Percentiles rank a stretch among this genome's conserved stretches.
These are phyloP conservation scores for Metschnikowia baotianmanensis DNA, from an alignment of 805 yeast genomes.

Conservation along the genomic window DNA sequence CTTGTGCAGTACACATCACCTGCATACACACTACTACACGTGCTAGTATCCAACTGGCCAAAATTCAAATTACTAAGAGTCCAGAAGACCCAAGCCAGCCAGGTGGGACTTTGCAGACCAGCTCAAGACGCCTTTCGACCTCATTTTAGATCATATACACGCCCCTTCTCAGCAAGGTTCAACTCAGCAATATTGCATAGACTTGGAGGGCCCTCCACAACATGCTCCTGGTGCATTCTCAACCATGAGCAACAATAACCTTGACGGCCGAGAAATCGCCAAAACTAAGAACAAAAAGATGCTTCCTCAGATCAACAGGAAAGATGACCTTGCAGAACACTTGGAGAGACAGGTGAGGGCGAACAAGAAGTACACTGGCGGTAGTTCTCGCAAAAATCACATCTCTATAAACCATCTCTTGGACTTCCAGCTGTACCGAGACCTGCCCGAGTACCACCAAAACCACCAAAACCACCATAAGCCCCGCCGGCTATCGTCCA, in stretches of 20 bases:
- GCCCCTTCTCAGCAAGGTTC: neutral
- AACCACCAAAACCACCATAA: constrained; percentile 22
- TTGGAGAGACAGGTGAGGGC: constrained; percentile 9
- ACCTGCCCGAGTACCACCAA: constrained; percentile 35
- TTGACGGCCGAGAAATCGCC: constrained; percentile 4
- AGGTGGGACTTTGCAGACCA: too few relatives aligned
- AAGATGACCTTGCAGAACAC: constrained; percentile 9
- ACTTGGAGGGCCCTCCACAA: constrained; percentile 6
- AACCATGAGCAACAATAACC: constrained; percentile 11
- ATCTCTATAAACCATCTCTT: constrained; percentile 63
- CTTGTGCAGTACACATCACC: too few relatives aligned
- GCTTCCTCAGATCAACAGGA: constrained; percentile 4
- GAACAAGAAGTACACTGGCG: constrained; percentile 4
- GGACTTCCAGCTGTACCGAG: constrained; percentile 48
- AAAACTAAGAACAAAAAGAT: constrained; percentile 2
- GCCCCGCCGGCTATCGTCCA: constrained; percentile 7
- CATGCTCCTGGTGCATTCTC: constrained; percentile 7
- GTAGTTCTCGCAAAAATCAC: constrained; percentile 11
- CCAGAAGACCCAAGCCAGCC: too few relatives aligned
- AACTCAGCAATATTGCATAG: neutral
- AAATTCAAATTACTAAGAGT: too few relatives aligned
- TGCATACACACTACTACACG: too few relatives aligned
- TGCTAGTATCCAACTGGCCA: too few relatives aligned
- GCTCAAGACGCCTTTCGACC: too few relatives aligned
- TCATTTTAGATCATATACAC: too few relatives aligned